phyloP scores from a whole-genome alignment of 2,329 filamentous ascomycete species.

The Hypoxylon sp. region DNA sequence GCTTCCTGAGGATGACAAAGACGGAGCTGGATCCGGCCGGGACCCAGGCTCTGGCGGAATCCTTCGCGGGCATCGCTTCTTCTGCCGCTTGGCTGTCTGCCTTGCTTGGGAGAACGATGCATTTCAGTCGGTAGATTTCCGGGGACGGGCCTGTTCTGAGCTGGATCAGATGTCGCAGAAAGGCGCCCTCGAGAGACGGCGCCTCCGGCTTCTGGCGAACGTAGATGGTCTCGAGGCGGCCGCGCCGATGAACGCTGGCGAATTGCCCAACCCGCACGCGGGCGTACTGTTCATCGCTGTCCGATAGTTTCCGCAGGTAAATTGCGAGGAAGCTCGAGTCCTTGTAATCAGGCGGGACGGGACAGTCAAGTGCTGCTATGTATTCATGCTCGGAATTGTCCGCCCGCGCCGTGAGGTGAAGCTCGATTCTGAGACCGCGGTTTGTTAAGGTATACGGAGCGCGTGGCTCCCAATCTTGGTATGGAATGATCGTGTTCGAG shows the following conservation, averaged over 20 bases:
- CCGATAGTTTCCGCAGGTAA: slow-evolving; percentile 43
- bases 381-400: slow-evolving; percentile 36
- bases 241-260: slow-evolving; percentile 33
- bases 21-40: slow-evolving; percentile 17
- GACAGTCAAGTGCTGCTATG: slow-evolving; percentile 47
- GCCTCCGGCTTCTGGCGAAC: slow-evolving; percentile 41
- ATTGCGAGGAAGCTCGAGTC: slow-evolving; percentile 44
- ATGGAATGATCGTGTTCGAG: slow-evolving; percentile 47
- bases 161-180: slow-evolving; percentile 29
- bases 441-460: slow-evolving; percentile 42
- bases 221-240: slow-evolving; percentile 40
- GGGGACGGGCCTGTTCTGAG: neutral
- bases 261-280: slow-evolving; percentile 38
- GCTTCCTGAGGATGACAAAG: neutral
- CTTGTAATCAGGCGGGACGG: slow-evolving; percentile 44
- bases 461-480: slow-evolving; percentile 45
- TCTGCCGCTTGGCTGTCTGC: no score
- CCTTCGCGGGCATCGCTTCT: neutral
- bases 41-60: slow-evolving; percentile 1
- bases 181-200: slow-evolving; percentile 29
- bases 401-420: slow-evolving; percentile 35
- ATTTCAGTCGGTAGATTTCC: neutral
- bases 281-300: slow-evolving; percentile 39
- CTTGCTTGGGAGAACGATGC: neutral
- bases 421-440: slow-evolving; percentile 41